Evolutionary conservation across 2,329 filamentous ascomycete species (phyloP), one percentile per base, ranked within the genome.

Genomic region (Aspergillus nomiae): DNA sequence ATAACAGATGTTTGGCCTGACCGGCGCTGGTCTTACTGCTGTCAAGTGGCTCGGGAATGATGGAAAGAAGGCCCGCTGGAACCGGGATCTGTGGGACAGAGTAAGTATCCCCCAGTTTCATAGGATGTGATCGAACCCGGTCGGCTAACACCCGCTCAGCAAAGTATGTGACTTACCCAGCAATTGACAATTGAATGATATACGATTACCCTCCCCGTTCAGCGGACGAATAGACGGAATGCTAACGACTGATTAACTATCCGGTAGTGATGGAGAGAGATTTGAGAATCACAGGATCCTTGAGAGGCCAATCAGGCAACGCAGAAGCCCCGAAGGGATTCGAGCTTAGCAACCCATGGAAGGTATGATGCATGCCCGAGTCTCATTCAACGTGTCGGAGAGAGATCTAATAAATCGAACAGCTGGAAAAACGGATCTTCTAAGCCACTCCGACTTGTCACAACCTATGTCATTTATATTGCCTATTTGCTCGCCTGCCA

Each of bases 331-430:
- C 87, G 32, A 77, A 81, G 61, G 87, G 87, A 64, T 90, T 89
- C 78, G 87, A 89, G 77, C 74, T 89, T 72, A 89, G 85, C 84
- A 89, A 88, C 78, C 85, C 85, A 66, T 90, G 87, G 87, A 87
- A 85, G 83, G 87, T 89, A 83, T 56, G 71, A 63, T 65, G 19
- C 12, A 59, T 10, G 34, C 4, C 10, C 2, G 11, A 32, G 36
- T 21, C 26, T 10, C 12, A 5, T 14, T 9, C 9, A 1, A 7
- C 62, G 34, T 46, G 28, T 46, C 6, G 36, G 14, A 14, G 41
- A 30, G 16, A 11, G 16, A 61, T 46, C 69, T 79, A 61, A 76
- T 55, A 10, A 19, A 11, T 16, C n/a, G 51, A 53, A 41, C 64
- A 80, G 78, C 64, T 80, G 66, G 78, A 80, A 65, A 78, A 76